These are phyloP conservation scores for Phytophthora multivora DNA, from an alignment of 352 stramenopile genomes.

Conservation along the genomic window DNA sequence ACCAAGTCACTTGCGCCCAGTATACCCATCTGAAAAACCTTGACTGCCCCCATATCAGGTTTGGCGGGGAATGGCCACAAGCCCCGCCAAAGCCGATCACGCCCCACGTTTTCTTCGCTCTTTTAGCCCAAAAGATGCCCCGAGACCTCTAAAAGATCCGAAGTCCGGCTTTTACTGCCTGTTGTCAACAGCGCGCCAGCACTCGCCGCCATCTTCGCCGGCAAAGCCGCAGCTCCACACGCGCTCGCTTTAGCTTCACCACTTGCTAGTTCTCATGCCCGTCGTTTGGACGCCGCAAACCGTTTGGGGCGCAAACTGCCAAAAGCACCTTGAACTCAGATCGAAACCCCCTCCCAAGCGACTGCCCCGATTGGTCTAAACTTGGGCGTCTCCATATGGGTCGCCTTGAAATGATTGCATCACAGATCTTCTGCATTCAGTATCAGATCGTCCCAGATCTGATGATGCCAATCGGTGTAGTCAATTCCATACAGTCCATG, in stretches of 20 bases:
- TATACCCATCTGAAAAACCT: conserved; percentile 36
- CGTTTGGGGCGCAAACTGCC: conserved; percentile 28
- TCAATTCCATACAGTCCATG: conserved; percentile 12
- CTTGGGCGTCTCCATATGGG: not conserved
- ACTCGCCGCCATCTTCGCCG: not conserved
- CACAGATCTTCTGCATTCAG: not conserved
- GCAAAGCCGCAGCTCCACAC: not conserved
- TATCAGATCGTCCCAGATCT: conserved; percentile 4
- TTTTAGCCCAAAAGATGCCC: conserved; percentile 29
- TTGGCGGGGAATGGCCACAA: conserved; percentile 15
- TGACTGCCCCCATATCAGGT: conserved; percentile 15
- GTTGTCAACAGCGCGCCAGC: not conserved
- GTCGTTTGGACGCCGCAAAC: conserved; percentile 15
- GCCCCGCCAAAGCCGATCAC: conserved; percentile 29
- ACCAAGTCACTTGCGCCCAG: conserved; percentile 18
- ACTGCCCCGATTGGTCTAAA: conserved; percentile 10
- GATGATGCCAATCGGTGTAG: not conserved
- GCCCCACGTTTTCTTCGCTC: conserved; percentile 16
- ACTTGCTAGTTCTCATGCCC: conserved; percentile 19
- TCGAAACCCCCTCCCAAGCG: conserved; percentile 24
- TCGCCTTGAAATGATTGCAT: conserved; percentile 16
- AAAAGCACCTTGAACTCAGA: conserved; percentile 28
- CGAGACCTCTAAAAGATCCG: conserved; percentile 37
- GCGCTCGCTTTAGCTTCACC: not conserved
- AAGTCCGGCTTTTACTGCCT: conserved; percentile 21